Base-by-base conservation (phyloP, 495 filamentous ascomycete species). In the Tuber borchii region DNA sequence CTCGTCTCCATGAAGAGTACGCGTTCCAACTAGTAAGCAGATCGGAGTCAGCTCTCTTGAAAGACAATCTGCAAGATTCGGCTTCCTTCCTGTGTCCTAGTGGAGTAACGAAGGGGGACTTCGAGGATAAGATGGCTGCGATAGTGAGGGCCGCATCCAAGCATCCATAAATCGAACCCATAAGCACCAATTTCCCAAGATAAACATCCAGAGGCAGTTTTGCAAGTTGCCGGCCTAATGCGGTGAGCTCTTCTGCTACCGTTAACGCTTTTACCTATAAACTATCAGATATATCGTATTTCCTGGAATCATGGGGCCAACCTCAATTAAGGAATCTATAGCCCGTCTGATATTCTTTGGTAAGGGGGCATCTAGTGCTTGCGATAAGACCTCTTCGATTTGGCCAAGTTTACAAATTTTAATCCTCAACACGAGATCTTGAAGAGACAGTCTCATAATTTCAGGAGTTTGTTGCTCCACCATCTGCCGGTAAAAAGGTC, bases 331-430 rank as follows among this genome's bases (percentile, higher is more conserved):
- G 10, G 94, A 92, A 82, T 97, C 94, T 74, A 98, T 91, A 2
- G 95, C 95, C 37, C 94, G 88, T 42, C 91, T 92, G 69, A 98
- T 95, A 77, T 97, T 99, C 84, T 93, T 97, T 0, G 91, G 87
- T 3, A 90, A 93, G 0, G 95, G 95, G 0, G 95, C 91, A 82
- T 99, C 95, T 31, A 98, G 85, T 12, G 95, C 95, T 83, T 95
- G 89, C n/a, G 91, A 87, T 8, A 99, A 87, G 0, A 93, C 97
- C 77, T 93, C 88, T 80, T 97, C 95, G 71, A 98, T 94, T 70
- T 91, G 90, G 4, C 95, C 95, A 71, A 99, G 87, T 80, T 94
- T 95, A 85, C 94, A 99, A 48, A 96, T 95, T 85, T 99, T 99
- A 77, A 97, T 93, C n/a, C 95, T 90, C 77, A 99, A 90, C 14